Percentiles rank a stretch among this genome's conserved stretches.
Evolutionary conservation across 2,329 filamentous ascomycete genomes (phyloP).

Genomic region (Exophiala bonariae): DNA sequence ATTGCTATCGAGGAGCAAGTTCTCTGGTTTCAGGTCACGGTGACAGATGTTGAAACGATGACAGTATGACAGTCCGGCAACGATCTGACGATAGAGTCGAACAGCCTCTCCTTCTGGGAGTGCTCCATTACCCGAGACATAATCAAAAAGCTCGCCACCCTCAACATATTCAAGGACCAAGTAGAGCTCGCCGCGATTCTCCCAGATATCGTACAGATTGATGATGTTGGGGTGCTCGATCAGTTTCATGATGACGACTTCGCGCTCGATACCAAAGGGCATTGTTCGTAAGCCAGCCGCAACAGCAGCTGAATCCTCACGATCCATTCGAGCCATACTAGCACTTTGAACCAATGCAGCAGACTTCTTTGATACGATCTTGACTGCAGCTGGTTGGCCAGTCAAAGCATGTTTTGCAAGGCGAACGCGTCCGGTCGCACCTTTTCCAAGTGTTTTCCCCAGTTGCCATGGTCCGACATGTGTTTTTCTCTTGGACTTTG

Average conservation of each 20-base stretch:
- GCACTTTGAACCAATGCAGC: conserved; percentile 80
- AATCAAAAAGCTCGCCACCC: conserved; percentile 80
- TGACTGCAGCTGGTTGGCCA: conserved; percentile 82
- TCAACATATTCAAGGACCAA: conserved; percentile 92
- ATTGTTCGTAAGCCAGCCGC: conserved; percentile 67
- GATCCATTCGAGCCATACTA: conserved; percentile 80
- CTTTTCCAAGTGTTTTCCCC: conserved; percentile 83
- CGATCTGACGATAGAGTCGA: conserved; percentile 87
- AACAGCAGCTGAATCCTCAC: conserved; percentile 60
- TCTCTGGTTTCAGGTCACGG: conserved; percentile 94
- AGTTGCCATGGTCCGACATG: conserved; percentile 93
- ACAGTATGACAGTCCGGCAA: conserved; percentile 88
- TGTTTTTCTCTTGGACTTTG: conserved; percentile 60
- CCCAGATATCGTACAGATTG: conserved; percentile 94
- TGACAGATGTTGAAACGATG: conserved; percentile 95
- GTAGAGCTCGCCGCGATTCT: conserved; percentile 95
- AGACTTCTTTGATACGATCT: conserved; percentile 85
- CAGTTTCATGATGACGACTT: conserved; percentile 95
- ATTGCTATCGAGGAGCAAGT: conserved; percentile 78
- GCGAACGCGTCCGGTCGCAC: conserved; percentile 84
- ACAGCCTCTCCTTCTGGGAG: conserved; percentile 78
- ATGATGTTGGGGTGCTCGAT: conserved; percentile 95
- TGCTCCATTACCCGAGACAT: conserved; percentile 73
- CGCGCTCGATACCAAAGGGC: conserved; percentile 86
- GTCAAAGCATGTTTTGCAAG: conserved; percentile 78